These are phyloP conservation scores for Fusarium sarcochroum DNA, from an alignment of 2,329 filamentous ascomycete genomes.

Conservation along the genomic window DNA sequence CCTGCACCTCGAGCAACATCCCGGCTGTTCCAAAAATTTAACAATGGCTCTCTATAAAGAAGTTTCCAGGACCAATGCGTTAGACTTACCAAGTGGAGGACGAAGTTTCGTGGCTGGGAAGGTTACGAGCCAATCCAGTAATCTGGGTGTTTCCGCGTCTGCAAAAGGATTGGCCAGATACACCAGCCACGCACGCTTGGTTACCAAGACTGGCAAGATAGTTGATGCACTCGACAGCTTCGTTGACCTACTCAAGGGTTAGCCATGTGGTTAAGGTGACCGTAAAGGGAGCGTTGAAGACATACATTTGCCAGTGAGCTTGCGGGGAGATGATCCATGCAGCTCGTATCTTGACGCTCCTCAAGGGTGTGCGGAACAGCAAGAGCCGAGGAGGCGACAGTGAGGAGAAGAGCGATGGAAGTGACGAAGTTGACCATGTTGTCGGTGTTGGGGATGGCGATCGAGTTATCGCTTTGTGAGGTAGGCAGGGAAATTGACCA, in stretches of 20 bases:
- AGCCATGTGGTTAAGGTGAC: not conserved
- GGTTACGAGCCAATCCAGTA: not conserved
- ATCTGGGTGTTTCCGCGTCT: constrained; percentile 31
- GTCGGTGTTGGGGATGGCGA: not conserved
- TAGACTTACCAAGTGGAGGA: constrained; percentile 19
- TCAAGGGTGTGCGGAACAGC: constrained; percentile 3
- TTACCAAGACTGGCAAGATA: constrained; percentile 27
- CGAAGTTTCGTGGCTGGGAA: not conserved
- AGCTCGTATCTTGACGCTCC: not conserved
- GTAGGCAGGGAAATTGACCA: not conserved
- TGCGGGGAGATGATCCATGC: constrained; percentile 5
- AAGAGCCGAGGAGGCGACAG: not conserved
- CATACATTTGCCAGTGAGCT: constrained; percentile 5
- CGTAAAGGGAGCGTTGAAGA: not conserved
- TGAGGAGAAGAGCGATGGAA: constrained; percentile 5
- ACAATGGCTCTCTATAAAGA: not conserved
- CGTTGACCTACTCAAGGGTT: constrained; percentile 1
- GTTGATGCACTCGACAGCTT: constrained; percentile 26
- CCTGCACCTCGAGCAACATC: constrained; percentile 27
- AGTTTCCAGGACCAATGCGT: not conserved
- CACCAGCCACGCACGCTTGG: constrained; percentile 6
- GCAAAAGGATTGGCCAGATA: constrained; percentile 18
- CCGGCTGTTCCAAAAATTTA: constrained; percentile 2
- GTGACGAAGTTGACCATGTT: constrained; percentile 27
- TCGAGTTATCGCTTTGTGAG: not conserved